Base-by-base conservation (phyloP, 129 eudicot species). In the Cynara cardunculus region DNA sequence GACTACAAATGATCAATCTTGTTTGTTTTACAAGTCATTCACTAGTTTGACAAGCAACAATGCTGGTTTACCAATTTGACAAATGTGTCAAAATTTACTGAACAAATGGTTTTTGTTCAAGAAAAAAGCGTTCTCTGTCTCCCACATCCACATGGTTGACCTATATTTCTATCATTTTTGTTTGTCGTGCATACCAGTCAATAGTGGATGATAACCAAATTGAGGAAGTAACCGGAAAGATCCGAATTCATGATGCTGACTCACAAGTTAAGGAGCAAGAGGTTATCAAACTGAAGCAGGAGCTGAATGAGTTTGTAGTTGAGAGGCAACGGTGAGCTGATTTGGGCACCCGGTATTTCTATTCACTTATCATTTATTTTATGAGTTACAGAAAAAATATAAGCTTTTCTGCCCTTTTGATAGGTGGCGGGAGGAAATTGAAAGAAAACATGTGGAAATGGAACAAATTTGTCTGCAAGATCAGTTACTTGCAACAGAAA, bases 351-450 rank as follows among this genome's bases (percentile, higher is more conserved):
- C 32, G 2, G 16, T 31, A 28, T 64, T 41, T 72, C 27, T 70
- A n/a, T n/a, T n/a, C n/a, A n/a, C n/a, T n/a, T n/a, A n/a, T n/a
- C 26, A 0, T 21, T 61, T 21, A 6, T n/a, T 7, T 64, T 9
- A 0, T 56, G 14, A 64, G 69, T 64, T 64, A 24, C 69, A 8
- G 28, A 22, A 67, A 30, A 14, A 19, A 3, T 2, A 75, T 67
- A 30, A 35, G 7, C n/a, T 77, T 61, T 26, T 67, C 32, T 24
- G 13, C 28, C 14, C 69, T 64, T 8, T 8, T 37, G 26, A 9
- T 69, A 91, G 96, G 73, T 91, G 91, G 96, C 81, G 83, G 3
- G 91, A 86, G 82, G 96, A 91, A 85, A 91, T 91, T 12, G 96
- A 88, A 34, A 84, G 88, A 37, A 91, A 82, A 81, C 91, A 88